phyloP scores from a whole-genome alignment of 495 filamentous ascomycete genomes.

The Neurospora tetraspora region DNA sequence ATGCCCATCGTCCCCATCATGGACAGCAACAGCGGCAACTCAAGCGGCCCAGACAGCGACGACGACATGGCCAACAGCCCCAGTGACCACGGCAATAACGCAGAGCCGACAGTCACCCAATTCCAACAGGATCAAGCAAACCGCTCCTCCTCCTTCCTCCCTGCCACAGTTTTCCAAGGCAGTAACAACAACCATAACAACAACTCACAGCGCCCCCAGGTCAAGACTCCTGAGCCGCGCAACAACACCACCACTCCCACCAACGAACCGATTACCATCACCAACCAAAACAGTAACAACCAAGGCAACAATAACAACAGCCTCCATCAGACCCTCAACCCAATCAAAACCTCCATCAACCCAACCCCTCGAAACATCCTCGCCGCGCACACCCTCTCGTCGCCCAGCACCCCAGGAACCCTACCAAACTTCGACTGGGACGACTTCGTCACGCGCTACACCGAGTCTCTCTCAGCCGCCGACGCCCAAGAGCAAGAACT shows the following conservation, averaged over 20 bases:
- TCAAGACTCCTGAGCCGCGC: constrained; percentile 27
- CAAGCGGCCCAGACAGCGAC: not conserved
- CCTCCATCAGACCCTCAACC: not conserved
- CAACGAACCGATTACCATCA: constrained; percentile 19
- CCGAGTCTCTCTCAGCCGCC: constrained; percentile 48
- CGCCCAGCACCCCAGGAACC: constrained; percentile 35
- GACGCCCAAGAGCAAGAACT: constrained; percentile 50
- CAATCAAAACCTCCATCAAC: not conserved
- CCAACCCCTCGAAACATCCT: not conserved
- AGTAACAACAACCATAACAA: not conserved
- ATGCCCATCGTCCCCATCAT: not conserved
- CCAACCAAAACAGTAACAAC: constrained; percentile 12
- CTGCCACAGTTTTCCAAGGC: not conserved
- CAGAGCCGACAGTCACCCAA: not conserved
- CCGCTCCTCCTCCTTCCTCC: not conserved
- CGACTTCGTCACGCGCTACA: constrained; percentile 54
- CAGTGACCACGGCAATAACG: not conserved
- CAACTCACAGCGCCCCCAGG: constrained; percentile 1
- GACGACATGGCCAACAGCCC: not conserved
- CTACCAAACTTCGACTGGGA: constrained; percentile 53
- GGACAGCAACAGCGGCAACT: not conserved
- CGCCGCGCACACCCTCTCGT: constrained; percentile 3
- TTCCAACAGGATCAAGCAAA: not conserved
- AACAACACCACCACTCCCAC: constrained; percentile 1
- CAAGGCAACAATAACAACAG: constrained; percentile 1